A percentile compares a stretch with the other conserved stretches of the same genome.
Evolutionary conservation across 2,329 filamentous ascomycete genomes (phyloP).

Genomic region (Ustulina deusta): DNA sequence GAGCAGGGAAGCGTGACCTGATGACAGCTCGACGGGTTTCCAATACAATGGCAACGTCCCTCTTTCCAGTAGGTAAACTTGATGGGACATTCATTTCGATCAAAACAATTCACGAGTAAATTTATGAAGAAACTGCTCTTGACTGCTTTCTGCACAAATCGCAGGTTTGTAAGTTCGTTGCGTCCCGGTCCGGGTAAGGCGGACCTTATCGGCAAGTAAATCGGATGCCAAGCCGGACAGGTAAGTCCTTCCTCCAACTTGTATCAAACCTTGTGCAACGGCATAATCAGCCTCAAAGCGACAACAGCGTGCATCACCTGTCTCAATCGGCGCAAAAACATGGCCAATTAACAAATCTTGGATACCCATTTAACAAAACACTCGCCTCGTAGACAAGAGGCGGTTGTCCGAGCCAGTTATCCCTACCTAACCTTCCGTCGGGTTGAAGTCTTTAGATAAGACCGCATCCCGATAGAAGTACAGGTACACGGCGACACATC

Average conservation of each 20-base stretch:
- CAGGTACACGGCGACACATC: not conserved
- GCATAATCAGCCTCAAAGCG: slow-evolving; percentile 12
- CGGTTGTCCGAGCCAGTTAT: not conserved
- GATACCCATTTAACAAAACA: not conserved
- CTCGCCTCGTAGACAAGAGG: not conserved
- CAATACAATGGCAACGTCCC: not conserved
- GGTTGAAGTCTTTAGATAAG: not conserved
- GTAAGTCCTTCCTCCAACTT: slow-evolving; percentile 8
- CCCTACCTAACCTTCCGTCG: not conserved
- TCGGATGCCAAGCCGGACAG: slow-evolving; percentile 38
- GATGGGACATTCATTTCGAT: not conserved
- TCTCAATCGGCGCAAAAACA: not conserved
- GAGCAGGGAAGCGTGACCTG: not conserved
- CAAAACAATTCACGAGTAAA: too few species aligned
- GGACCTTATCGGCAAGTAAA: slow-evolving; percentile 31
- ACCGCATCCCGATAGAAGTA: not conserved
- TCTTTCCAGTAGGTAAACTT: not conserved
- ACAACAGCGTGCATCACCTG: slow-evolving; percentile 9
- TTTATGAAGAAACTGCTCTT: not conserved
- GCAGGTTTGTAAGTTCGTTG: not conserved
- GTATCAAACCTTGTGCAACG: slow-evolving; percentile 22
- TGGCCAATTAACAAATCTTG: not conserved
- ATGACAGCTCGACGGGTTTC: not conserved
- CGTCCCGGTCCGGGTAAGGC: slow-evolving; percentile 22
- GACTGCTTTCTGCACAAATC: not conserved